Evolutionary conservation across 1,139 yeast species (phyloP), one percentile per base, ranked within the genome.

Genomic region (Lodderomyces theae): DNA sequence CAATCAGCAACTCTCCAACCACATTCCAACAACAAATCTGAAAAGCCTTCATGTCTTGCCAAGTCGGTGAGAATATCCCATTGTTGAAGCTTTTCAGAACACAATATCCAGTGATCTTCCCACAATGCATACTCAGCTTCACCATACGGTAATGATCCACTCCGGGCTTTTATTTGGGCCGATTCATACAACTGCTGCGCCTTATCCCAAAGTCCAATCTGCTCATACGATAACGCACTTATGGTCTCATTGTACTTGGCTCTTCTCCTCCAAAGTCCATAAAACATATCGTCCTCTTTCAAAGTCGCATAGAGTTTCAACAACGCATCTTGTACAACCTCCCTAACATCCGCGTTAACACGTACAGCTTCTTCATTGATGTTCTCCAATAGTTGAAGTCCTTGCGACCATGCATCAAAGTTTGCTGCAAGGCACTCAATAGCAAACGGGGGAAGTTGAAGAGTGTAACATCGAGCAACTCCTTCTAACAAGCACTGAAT

Each of bases 1-100:
- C 99, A 94, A 56, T 94, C 97, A 6, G 98, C 97, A 37, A 92
- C 96, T 58, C 98, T 75, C 99, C 99, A 94, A 35, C 97, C 98
- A 72, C 99, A 94, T 63, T 94, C 99, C 21, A 94, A 70, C 30
- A 94, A 66, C 50, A 94, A 71, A 57, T 94, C 99, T 0, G 97
- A 88, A 57, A 90, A 94, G 1, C 97, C 97, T 70, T 94, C 99
- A 56, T 94, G 97, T 56, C 92, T 88, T 3, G 99, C 98, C 37
- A 94, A 73, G 54, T 94, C 99, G 0, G 98, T 90, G 47, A 94
- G 72, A 43, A 94, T 85, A 59, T 94, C 98, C 99, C 99, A 94
- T 50, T 92, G 97, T 57, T 94, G 99, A 40, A 94, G 69, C 57
- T 94, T 92, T 58, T 94, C 97, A 2, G 98, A 96, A 69, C 98